These are phyloP conservation scores for Baeospora myosura DNA, from an alignment of 1,284 basidiomycete species.

Conservation along the genomic window DNA sequence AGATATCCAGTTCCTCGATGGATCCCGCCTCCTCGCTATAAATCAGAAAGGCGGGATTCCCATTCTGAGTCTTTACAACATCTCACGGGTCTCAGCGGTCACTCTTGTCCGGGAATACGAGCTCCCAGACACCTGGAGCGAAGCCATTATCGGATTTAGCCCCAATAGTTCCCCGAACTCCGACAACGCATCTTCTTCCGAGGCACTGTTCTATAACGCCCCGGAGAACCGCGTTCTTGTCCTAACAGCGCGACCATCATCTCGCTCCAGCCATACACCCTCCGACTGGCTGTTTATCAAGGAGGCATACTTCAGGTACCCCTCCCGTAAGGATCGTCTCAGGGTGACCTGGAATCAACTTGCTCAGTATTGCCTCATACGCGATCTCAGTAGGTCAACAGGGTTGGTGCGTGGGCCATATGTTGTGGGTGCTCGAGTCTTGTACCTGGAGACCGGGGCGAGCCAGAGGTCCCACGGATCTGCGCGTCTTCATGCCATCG, in stretches of 20 bases:
- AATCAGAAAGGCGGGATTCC: constrained; percentile 27
- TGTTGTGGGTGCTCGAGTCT: constrained; percentile 33
- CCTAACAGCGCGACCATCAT: constrained; percentile 27
- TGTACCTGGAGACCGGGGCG: constrained; percentile 37
- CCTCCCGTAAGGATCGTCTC: constrained; percentile 30
- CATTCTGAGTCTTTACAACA: constrained; percentile 35
- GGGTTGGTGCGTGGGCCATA: constrained; percentile 26
- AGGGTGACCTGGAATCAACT: constrained; percentile 37
- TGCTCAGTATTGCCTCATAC: constrained; percentile 37
- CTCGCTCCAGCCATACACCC: constrained; percentile 15
- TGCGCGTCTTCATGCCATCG: constrained; percentile 31
- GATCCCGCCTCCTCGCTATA: constrained; percentile 33
- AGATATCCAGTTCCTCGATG: constrained; percentile 35
- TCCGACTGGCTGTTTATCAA: constrained; percentile 38
- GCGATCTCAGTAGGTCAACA: constrained; percentile 25
- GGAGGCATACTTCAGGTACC: constrained; percentile 34
- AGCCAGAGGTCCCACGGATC: constrained; percentile 12
- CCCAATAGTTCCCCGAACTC: constrained; percentile 30
- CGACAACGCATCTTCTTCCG: constrained; percentile 24
- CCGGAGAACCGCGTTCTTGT: constrained; percentile 35
- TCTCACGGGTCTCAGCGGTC: constrained; percentile 31
- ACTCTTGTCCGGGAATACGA: constrained; percentile 38
- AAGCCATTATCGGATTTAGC: constrained; percentile 30
- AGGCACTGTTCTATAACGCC: constrained; percentile 38
- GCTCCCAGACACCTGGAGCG: constrained; percentile 36